Conservation (phyloP, 768 basidiomycete genomes). For the Kwoniella mangroviensis region DNA sequence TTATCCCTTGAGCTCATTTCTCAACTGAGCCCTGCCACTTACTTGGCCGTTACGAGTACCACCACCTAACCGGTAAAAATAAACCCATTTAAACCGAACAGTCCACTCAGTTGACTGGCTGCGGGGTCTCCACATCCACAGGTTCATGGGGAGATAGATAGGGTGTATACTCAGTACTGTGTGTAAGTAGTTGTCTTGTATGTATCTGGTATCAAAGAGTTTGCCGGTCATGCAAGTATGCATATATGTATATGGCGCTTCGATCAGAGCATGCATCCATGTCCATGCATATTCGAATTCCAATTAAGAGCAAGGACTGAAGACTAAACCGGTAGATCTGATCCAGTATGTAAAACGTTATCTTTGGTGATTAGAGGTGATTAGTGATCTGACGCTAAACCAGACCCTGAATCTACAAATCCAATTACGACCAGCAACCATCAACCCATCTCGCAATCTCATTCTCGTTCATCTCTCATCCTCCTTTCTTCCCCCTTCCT, state of each 20-base stretch:
- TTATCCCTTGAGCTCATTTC: slow-evolving; percentile 21
- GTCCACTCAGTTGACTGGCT: slow-evolving; percentile 5
- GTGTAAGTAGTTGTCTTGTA: neutral
- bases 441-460: neutral
- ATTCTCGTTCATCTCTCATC: neutral
- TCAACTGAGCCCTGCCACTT: too few relatives aligned
- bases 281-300: too few relatives aligned
- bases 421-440: neutral
- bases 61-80: slow-evolving; percentile 5
- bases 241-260: too few relatives aligned
- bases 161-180: too few relatives aligned
- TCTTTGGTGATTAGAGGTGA: slow-evolving; percentile 1
- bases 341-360: neutral
- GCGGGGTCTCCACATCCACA: neutral
- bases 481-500: neutral
- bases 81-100: neutral
- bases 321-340: neutral
- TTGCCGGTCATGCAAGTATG: neutral
- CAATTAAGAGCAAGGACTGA: neutral
- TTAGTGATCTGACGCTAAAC: neutral
- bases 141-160: too few relatives aligned
- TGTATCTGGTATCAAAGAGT: neutral
- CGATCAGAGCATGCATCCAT: too few relatives aligned
- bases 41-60: neutral
- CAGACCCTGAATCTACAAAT: neutral